phyloP scores from a whole-genome alignment of 2,329 filamentous ascomycete genomes.

The Aspergillus luchuensis region DNA sequence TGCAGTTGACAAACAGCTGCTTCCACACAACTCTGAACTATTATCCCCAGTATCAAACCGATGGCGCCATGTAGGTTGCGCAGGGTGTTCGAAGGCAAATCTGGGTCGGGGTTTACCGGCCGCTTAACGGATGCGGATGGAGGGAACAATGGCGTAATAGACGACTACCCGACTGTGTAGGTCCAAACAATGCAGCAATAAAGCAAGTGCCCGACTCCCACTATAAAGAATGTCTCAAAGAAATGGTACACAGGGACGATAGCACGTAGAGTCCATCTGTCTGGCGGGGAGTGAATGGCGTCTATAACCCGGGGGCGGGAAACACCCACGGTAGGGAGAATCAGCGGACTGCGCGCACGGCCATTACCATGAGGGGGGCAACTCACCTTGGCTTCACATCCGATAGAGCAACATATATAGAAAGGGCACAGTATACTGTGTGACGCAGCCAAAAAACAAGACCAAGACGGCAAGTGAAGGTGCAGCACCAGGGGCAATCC shows the following conservation, averaged over 20 bases:
- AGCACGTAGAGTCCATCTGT: constrained; percentile 12
- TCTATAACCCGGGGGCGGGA: constrained; percentile 18
- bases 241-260: constrained; percentile 7
- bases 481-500: constrained; percentile 8
- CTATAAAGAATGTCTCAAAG: not conserved
- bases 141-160: constrained; percentile 5
- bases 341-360: constrained; percentile 19
- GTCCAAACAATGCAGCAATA: not conserved
- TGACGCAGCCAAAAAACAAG: not conserved
- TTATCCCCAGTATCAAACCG: not conserved
- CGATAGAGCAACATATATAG: constrained; percentile 11
- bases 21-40: not conserved
- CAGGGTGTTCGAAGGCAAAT: not conserved
- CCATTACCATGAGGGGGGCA: not conserved
- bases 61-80: not conserved
- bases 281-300: constrained; percentile 13
- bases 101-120: constrained; percentile 1
- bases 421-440: not conserved
- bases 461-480: constrained; percentile 8
- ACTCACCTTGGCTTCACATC: constrained; percentile 16
- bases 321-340: constrained; percentile 21
- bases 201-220: not conserved
- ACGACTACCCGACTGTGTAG: not conserved
- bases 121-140: constrained; percentile 9
- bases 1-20: not conserved